Evolutionary conservation across 352 stramenopile species (phyloP), one percentile per base, ranked within the genome.

Genomic region (Bremia lactucae): DNA sequence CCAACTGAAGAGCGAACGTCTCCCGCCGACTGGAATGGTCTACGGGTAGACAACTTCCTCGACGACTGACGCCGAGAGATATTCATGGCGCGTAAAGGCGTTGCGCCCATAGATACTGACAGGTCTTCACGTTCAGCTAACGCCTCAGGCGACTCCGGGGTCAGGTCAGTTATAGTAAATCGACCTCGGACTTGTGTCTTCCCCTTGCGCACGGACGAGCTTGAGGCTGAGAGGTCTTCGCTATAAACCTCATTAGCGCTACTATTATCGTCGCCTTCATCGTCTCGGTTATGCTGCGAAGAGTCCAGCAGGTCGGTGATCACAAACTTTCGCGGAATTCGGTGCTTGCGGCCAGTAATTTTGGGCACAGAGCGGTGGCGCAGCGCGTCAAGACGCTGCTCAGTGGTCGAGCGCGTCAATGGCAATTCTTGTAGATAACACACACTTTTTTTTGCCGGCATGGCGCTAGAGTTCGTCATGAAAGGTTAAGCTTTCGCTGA

Each of bases 111-210:
- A 0, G 58, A 68, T 3, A 18, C 23, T 31, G 58, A 60, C 26
- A 68, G 26, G 39, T 65, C 47, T 42, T 54, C 51, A 4, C 39
- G 51, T 28, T 63, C 46, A 5, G 63, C 55, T 4, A 71, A 83
- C 37, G 83, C 71, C 0, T 63, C 46, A 3, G 68, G 58, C 3
- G 70, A 81, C 36, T 84, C 73, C 0, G 76, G 71, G 6, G 76
- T 86, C 51, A 85, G 33, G 43, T 88, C 76, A 11, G 79, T 88
- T 60, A 88, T 88, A 14, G 73, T 88, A 35, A 88, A 88, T n/a
- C 76, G 61, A 13, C 76, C 76, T 53, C 65, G 72, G 11, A 86
- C 58, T 42, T 83, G 71, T 36, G 72, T 88, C 52, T 83, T 86
- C 16, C 63, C 61, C 44, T 72, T 65, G 28, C 66, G 65, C 36